Evolutionary conservation across 768 basidiomycete species (phyloP), one percentile per base, ranked within the genome.

Genomic region (Lentinula raphanica): DNA sequence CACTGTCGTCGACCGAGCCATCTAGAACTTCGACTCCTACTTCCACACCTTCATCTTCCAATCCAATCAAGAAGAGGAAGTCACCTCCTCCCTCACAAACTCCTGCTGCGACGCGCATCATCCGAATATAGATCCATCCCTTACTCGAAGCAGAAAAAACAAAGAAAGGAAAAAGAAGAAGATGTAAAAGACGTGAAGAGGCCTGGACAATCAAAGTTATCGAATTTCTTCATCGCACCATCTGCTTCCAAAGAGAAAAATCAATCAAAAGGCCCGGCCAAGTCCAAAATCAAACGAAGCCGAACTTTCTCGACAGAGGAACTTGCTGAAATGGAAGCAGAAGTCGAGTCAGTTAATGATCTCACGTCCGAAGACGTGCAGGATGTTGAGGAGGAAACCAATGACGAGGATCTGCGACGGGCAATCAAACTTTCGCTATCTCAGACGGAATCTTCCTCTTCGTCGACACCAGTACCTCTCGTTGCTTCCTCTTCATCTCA

Each of bases 351-450:
- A n/a, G 5, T 27, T 7, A 35, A 56, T 32, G 45, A 59, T 23
- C 32, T 23, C 49, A 23, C 27, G 27, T 19, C 23, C 12, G 29
- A 32, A 12, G 45, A 28, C 23, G n/a, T 51, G 11, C 27, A 25
- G 50, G 3, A 42, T 56, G 46, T 58, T 60, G 64, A 60, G 57
- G 63, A 67, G 31, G 66, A 70, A 35, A 78, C 79, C 56, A 69
- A 81, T 13, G 81, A 81, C 15, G 72, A 74, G 5, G 86, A 88
- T 66, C 79, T 82, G 61, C 72, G 72, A 19, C 70, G 84, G 21
- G 83, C 86, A 0, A 56, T 56, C 11, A 40, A 56, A 31, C 72
- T 79, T 45, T 72, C 73, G 36, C 76, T 85, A 38, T 79, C 81
- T 4, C 68, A 78, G 29, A 66, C 71, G 25, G 42, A 58, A 23